Evolutionary conservation across 2,329 filamentous ascomycete genomes (phyloP), one percentile per base, ranked within the genome.

Genomic region (Colletotrichum limetticola): DNA sequence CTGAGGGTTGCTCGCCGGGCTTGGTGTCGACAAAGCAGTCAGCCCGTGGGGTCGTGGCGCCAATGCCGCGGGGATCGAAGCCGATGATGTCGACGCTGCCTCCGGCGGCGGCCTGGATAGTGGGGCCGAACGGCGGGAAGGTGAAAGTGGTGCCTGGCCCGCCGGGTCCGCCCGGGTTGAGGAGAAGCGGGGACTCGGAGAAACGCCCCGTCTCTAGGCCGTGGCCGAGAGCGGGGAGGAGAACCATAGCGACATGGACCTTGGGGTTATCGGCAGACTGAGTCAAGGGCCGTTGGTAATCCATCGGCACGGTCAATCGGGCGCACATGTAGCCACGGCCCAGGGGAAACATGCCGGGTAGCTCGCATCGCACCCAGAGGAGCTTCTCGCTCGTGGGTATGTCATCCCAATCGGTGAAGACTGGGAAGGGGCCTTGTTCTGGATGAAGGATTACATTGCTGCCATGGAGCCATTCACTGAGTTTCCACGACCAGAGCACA

Each of bases 161-260:
- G 22, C 86, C 85, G 1, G 86, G 86, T 0, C 86, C 86, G 35
- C 86, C 86, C 14, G 85, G 85, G 72, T 87, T 87, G 60, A 86
- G 5, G 5, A 87, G 76, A 16, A 87, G 72, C 5, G 86, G 85
- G 0, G 83, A 82, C 62, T 79, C 80, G 12, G 82, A 80, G 62
- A 79, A 81, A 5, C 79, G 76, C 2, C 78, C 74, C 9, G 78
- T 78, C 37, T 78, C 75, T 14, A 77, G 58, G 30, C 77, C 79
- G 53, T 81, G 80, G n/a, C 77, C 75, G 7, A 66, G 70, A n/a
- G 80, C 80, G 4, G 81, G 79, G 19, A 78, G 75, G 72, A 83
- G 76, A 46, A 83, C 71, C 35, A 84, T 75, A 46, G 83, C 82
- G 60, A 85, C 75, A 73, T 84, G 80, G n/a, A 84, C 82, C 71